These are phyloP conservation scores for Sporobolomyces roseus DNA, from an alignment of 768 basidiomycete genomes.

Conservation along the genomic window DNA sequence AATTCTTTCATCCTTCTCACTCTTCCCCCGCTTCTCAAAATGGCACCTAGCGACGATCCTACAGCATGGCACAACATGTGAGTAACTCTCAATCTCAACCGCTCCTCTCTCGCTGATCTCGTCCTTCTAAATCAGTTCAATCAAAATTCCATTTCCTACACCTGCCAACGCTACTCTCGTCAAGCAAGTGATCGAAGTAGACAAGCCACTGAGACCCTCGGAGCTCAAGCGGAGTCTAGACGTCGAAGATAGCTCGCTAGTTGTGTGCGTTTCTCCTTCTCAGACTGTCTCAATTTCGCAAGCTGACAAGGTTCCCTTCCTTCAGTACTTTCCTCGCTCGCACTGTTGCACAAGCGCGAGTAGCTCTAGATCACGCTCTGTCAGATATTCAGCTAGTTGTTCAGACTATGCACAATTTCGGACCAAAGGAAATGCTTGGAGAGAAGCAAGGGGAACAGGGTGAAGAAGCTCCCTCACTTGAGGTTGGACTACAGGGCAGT, in stretches of 20 bases:
- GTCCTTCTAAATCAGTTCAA: conserved; percentile 8
- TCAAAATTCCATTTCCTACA: conserved; percentile 33
- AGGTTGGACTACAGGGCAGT: conserved; percentile 35
- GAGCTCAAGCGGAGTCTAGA: conserved; percentile 21
- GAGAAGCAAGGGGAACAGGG: neutral
- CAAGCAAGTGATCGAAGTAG: conserved; percentile 36
- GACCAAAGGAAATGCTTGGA: conserved; percentile 7
- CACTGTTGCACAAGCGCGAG: conserved; percentile 28
- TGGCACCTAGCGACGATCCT: neutral
- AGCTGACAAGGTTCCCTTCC: neutral
- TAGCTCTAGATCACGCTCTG: conserved; percentile 37
- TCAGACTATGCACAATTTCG: conserved; percentile 40
- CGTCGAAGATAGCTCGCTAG: conserved; percentile 9
- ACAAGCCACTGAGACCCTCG: conserved; percentile 16
- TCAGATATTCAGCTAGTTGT: conserved; percentile 40
- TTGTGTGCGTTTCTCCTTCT: conserved; percentile 7
- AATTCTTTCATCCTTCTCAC: neutral
- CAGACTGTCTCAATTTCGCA: neutral
- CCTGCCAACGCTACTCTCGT: conserved; percentile 24
- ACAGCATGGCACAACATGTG: conserved; percentile 25
- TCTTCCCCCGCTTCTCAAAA: neutral
- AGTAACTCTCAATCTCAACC: neutral
- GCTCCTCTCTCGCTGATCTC: neutral
- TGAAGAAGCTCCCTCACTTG: conserved; percentile 22
- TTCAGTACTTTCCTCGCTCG: conserved; percentile 10